These are phyloP conservation scores for Centella asiatica DNA, from an alignment of 129 eudicot genomes.

Conservation along the genomic window DNA sequence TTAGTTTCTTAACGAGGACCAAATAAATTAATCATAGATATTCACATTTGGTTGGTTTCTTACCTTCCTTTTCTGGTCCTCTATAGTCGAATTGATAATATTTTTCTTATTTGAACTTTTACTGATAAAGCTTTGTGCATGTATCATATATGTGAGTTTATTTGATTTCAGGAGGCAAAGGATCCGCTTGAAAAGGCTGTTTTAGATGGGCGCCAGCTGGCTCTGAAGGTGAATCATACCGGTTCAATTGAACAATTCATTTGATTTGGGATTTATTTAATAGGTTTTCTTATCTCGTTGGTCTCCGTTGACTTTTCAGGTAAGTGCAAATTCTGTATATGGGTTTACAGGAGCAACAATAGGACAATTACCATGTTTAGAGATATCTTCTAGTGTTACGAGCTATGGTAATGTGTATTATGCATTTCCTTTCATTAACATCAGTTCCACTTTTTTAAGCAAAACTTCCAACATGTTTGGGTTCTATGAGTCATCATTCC, in stretches of 20 bases:
- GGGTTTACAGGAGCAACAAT: conserved; percentile 98
- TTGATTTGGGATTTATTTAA: neutral
- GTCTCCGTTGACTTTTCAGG: conserved; percentile 35
- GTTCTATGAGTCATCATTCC: conserved; percentile 5
- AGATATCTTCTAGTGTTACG: conserved; percentile 97
- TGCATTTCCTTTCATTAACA: neutral
- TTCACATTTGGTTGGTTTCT: neutral
- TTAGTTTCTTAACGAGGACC: neutral
- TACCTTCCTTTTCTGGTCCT: neutral
- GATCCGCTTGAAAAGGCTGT: conserved; percentile 97
- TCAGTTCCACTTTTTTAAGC: neutral
- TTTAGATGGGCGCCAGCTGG: conserved; percentile 97
- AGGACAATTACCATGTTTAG: conserved; percentile 94
- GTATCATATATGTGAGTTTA: conserved; percentile 5
- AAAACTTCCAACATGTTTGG: conserved; percentile 5
- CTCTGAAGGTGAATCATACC: conserved; percentile 55
- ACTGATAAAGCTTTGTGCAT: neutral
- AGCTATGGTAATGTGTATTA: conserved; percentile 68
- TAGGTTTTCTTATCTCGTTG: conserved; percentile 6
- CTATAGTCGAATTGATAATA: neutral
- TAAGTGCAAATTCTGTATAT: conserved; percentile 98
- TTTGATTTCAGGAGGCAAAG: conserved; percentile 71
- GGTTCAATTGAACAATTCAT: neutral
- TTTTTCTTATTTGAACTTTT: neutral
- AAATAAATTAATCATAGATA: neutral